Base-by-base conservation (phyloP, 2,329 filamentous ascomycete genomes). In the Magnaporthales sp. region DNA sequence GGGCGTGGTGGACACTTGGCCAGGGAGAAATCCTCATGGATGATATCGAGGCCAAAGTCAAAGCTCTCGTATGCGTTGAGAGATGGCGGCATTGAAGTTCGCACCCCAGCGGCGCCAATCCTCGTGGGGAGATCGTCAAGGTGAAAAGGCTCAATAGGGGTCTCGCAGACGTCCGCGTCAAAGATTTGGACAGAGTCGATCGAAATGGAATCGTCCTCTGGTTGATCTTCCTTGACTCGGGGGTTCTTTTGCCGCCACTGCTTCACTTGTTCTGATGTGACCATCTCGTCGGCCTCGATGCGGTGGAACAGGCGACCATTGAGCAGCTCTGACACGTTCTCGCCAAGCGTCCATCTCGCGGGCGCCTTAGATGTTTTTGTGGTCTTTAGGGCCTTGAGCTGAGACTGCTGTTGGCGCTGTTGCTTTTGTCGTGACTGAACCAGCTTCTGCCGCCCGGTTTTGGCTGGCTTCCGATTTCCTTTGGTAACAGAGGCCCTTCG, bases 211-310 rank as follows among this genome's bases (percentile, higher is more conserved):
- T 60, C 56, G 11, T 60, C 56, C 10, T 15, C 38, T 8, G 19
- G 38, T 51, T 51, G 38, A 27, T 27, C 56, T 15, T 60, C 56
- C 66, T 75, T 71, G 30, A 74, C 68, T 58, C 76, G 74, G 29
- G 75, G 75, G 66, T 76, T 79, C 63, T 77, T 80, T 26, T 81
- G 26, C 32, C 62, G 32, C 62, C 62, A 78, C 64, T 79, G 77
- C 69, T 84, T 79, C 27, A 87, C 75, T 51, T 81, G 80, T 38
- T 80, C 78, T 22, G 84, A 81, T 11, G 84, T 83, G 13, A 87
- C 74, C 77, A 87, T 85, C 75, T 89, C 86, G 65, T 87, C 83
- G 0, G 80, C 85, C 68, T 88, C 84, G 66, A 84, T 78, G 62
- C 80, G 80, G 68, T 80, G 80, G 72, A 88, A 86, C 62, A 84